These are phyloP conservation scores for Carex arenaria DNA, from an alignment of 202 grass and related monocot species.

Conservation along the genomic window DNA sequence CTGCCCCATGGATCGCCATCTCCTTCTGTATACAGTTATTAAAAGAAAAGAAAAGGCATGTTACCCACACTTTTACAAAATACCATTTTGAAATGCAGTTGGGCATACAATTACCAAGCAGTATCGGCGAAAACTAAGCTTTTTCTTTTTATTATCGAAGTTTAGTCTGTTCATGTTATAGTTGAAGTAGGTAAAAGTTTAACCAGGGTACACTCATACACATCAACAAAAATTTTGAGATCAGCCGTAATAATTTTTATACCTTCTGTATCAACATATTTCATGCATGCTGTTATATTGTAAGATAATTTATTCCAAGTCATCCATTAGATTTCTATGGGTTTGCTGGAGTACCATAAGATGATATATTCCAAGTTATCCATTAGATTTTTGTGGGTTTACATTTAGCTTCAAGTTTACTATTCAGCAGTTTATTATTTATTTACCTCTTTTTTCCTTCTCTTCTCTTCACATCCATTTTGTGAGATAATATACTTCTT, in stretches of 20 bases:
- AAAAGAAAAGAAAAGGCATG: conserved; percentile 17
- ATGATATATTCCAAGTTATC: not conserved
- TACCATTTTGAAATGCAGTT: conserved; percentile 38
- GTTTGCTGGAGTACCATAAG: not conserved
- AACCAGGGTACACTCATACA: not conserved
- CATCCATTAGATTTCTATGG: not conserved
- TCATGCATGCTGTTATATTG: not conserved
- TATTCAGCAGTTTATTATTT: conserved; percentile 2
- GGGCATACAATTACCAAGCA: not conserved
- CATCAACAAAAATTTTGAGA: not conserved
- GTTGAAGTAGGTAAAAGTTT: not conserved
- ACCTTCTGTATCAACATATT: not conserved
- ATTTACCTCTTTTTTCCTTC: conserved; percentile 2
- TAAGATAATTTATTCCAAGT: not conserved
- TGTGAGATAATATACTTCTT: not conserved
- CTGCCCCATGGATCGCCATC: conserved; percentile 55
- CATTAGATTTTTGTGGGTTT: not conserved
- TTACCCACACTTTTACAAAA: conserved; percentile 38
- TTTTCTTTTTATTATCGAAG: not conserved
- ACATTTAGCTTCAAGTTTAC: not conserved
- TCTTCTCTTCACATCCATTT: not conserved
- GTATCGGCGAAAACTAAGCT: not conserved
- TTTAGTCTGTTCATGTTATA: not conserved
- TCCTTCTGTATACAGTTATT: conserved; percentile 23
- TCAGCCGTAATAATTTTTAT: not conserved